These are phyloP conservation scores for Verticillium isaacii DNA, from an alignment of 2,329 filamentous ascomycete species.

Conservation along the genomic window DNA sequence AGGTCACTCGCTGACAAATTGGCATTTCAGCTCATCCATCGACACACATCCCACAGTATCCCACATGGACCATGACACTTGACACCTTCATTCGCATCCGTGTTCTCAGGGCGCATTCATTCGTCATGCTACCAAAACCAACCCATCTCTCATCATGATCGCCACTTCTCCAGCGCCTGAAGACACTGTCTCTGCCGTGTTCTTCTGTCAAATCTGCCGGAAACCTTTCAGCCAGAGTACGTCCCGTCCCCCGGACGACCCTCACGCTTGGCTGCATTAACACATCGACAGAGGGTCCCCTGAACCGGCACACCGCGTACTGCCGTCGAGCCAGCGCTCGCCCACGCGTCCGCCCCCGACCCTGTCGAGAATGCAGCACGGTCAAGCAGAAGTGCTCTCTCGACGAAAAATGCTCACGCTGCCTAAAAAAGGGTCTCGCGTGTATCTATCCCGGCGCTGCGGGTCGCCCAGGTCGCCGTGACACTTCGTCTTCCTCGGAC, in stretches of 20 bases:
- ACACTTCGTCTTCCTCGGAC: not conserved
- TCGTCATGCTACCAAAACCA: not conserved
- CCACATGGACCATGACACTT: too few species aligned
- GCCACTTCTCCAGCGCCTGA: not conserved
- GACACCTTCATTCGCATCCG: too few species aligned
- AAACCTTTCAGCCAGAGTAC: conserved; percentile 8
- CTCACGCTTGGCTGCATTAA: not conserved
- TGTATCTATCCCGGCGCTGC: conserved; percentile 1
- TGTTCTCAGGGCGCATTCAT: not conserved
- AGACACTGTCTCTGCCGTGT: not conserved
- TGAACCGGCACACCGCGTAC: conserved; percentile 6
- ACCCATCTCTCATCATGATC: not conserved
- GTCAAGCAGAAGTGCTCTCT: conserved; percentile 10
- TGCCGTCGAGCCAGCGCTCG: conserved; percentile 2
- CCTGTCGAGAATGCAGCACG: conserved; percentile 7
- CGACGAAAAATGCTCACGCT: conserved; percentile 4
- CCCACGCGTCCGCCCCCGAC: conserved; percentile 4
- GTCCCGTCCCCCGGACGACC: not conserved
- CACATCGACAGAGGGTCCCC: not conserved
- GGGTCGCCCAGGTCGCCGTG: too few species aligned
- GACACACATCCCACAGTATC: not conserved
- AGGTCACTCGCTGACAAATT: too few species aligned
- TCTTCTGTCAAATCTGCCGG: conserved; percentile 6
- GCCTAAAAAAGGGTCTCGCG: conserved; percentile 4
- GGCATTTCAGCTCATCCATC: not conserved